These are phyloP conservation scores for Sequoiadendron giganteum DNA, from an alignment of 75 land plant genomes.

Conservation along the genomic window DNA sequence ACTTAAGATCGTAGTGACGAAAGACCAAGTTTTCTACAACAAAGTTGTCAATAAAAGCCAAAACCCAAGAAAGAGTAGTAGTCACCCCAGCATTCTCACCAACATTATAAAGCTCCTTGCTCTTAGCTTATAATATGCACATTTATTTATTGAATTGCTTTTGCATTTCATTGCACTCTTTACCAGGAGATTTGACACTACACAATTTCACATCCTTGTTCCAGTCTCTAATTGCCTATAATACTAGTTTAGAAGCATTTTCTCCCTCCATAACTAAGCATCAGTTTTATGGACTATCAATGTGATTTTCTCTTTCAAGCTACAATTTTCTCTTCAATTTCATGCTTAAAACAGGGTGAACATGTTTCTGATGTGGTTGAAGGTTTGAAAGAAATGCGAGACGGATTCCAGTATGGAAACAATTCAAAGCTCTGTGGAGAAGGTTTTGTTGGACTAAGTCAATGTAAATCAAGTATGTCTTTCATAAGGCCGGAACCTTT, in stretches of 20 bases:
- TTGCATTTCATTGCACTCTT: not conserved
- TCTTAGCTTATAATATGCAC: not conserved
- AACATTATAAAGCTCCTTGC: not conserved
- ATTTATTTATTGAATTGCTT: not conserved
- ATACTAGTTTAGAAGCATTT: not conserved
- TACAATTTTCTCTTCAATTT: not conserved
- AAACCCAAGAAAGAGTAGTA: not conserved
- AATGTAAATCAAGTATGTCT: constrained; percentile 24
- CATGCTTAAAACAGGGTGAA: not conserved
- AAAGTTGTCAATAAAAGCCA: not conserved
- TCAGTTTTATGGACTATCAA: not conserved
- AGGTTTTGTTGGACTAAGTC: constrained; percentile 38
- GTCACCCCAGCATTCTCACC: not conserved
- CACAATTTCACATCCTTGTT: not conserved
- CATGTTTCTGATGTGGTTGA: constrained; percentile 10
- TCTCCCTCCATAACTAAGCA: not conserved
- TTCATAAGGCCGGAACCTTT: constrained; percentile 37
- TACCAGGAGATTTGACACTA: not conserved
- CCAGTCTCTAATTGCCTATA: not conserved
- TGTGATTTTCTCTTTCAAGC: not conserved
- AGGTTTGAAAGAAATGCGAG: constrained; percentile 60
- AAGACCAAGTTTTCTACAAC: not conserved
- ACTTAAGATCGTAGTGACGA: no score
- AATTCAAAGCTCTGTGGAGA: constrained; percentile 72
- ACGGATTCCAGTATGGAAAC: constrained; percentile 65